Evolutionary conservation across 2,329 filamentous ascomycete species (phyloP).

Genomic region (Cordyceps cateniannulata): DNA sequence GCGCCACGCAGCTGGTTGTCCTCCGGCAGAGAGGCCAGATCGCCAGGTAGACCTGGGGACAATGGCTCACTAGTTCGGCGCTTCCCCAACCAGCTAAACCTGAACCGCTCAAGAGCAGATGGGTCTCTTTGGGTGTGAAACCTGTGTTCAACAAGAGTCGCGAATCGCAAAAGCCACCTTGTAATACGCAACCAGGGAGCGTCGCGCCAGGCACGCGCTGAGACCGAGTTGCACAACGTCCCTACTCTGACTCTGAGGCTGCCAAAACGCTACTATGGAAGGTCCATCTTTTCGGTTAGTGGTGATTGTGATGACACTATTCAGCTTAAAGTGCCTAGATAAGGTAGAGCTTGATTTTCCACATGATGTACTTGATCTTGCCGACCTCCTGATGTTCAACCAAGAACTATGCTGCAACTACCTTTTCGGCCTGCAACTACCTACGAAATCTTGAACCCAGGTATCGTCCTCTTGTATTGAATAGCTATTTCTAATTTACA

Average conservation of each 20-base stretch:
- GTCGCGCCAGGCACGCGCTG: neutral
- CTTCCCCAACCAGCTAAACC: conserved; percentile 7
- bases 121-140: neutral
- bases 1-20: neutral
- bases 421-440: too few relatives aligned
- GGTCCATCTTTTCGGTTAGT: too few relatives aligned
- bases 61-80: neutral
- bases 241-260: neutral
- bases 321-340: too few relatives aligned
- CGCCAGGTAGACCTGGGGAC: neutral
- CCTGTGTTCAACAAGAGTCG: conserved; percentile 15
- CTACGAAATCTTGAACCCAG: too few relatives aligned
- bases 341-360: too few relatives aligned
- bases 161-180: conserved; percentile 19
- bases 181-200: neutral
- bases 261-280: neutral
- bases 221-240: neutral
- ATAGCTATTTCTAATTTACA: neutral
- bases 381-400: too few relatives aligned
- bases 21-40: neutral
- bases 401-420: too few relatives aligned
- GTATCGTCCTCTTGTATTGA: too few relatives aligned
- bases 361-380: too few relatives aligned
- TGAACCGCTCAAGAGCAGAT: neutral
- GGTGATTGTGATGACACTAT: too few relatives aligned